Conservation (phyloP, 1,284 basidiomycete genomes). For the Heliocybe sulcata region DNA sequence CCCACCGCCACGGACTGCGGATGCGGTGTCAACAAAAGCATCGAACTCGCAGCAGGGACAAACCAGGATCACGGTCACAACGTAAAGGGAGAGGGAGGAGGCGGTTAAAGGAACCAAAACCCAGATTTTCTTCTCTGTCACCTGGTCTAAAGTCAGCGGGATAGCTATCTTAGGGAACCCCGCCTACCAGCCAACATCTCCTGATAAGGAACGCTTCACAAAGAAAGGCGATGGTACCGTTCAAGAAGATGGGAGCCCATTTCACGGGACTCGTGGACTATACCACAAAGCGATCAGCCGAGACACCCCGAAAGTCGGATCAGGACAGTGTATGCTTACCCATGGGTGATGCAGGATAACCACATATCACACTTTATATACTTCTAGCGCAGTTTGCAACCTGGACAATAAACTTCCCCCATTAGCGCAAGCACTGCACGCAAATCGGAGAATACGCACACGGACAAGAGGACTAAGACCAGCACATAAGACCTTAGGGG, state of each 20-base stretch:
- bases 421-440: background rate
- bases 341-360: constrained; percentile 28
- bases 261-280: constrained; percentile 32
- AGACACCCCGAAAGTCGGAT: background rate
- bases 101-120: constrained; percentile 25
- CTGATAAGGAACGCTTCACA: constrained; percentile 40
- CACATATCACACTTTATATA: constrained; percentile 41
- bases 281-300: background rate
- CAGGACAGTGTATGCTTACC: constrained; percentile 21
- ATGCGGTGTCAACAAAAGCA: background rate
- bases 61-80: constrained; percentile 34
- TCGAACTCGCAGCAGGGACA: constrained; percentile 6
- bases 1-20: constrained; percentile 17
- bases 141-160: constrained; percentile 19
- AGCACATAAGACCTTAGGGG: constrained; percentile 33
- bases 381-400: constrained; percentile 36
- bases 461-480: constrained; percentile 29
- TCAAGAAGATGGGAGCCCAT: constrained; percentile 37
- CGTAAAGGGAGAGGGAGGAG: constrained; percentile 13
- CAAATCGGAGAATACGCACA: constrained; percentile 24
- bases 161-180: background rate
- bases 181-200: constrained; percentile 41
- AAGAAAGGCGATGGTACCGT: constrained; percentile 35
- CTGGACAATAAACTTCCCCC: constrained; percentile 16
- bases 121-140: constrained; percentile 30